Conservation (phyloP, 2,329 filamentous ascomycete genomes). For the Penicillium concentricum region DNA sequence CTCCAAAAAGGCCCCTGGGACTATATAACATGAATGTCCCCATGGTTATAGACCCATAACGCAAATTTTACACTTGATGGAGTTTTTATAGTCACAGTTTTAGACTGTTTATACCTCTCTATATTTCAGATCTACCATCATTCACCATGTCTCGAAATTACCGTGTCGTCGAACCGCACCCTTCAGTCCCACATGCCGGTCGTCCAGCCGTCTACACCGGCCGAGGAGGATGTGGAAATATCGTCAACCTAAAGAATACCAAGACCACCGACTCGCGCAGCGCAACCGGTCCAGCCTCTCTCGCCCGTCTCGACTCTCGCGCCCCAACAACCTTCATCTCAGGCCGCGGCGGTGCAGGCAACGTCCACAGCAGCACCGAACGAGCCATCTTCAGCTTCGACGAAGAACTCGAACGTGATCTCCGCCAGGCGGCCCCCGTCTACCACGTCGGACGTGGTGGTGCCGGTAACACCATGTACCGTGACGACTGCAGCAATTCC, state of each 20-base stretch:
- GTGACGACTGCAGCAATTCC: constrained; percentile 26
- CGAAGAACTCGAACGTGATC: constrained; percentile 61
- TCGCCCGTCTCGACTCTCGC: constrained; percentile 50
- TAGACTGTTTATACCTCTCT: constrained; percentile 6
- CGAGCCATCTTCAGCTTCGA: constrained; percentile 66
- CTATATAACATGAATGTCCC: constrained; percentile 19
- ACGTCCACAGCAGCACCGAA: constrained; percentile 53
- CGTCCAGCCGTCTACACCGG: constrained; percentile 54
- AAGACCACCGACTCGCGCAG: constrained; percentile 49
- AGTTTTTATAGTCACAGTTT: constrained; percentile 5
- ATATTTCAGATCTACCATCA: constrained; percentile 12
- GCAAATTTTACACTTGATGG: constrained; percentile 5
- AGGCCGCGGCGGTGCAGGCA: constrained; percentile 58
- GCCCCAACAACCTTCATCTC: constrained; percentile 42
- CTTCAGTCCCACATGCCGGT: constrained; percentile 51
- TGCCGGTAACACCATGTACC: constrained; percentile 53
- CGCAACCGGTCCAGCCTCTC: constrained; percentile 50
- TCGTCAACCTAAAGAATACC: constrained; percentile 53
- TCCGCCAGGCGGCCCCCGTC: constrained; percentile 57
- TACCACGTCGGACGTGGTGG: constrained; percentile 65
- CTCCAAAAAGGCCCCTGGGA: constrained; percentile 10
- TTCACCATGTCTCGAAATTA: constrained; percentile 45
- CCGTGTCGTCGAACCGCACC: constrained; percentile 62
- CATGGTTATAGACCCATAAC: constrained; percentile 13
- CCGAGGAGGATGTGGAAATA: constrained; percentile 60